Conservation (phyloP, 441 rosid genomes). For the Populus trichocarpa region DNA sequence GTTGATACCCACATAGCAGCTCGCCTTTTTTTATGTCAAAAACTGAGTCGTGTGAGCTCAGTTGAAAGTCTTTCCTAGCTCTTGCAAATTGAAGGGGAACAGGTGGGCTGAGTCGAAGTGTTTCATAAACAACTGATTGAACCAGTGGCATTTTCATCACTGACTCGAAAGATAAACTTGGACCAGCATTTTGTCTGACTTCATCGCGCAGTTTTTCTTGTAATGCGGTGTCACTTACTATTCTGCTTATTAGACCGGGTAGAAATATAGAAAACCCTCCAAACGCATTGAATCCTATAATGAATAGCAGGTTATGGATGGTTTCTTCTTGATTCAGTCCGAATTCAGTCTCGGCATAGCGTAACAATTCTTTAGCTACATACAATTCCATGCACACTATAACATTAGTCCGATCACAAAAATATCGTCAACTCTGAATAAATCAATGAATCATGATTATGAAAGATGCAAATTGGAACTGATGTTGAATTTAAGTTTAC, state of each 20-base stretch:
- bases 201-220: slow-evolving; percentile 57
- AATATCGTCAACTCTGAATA: background rate
- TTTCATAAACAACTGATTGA: slow-evolving; percentile 71
- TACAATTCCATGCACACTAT: background rate
- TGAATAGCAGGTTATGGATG: slow-evolving; percentile 61
- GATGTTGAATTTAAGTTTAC: slow-evolving; percentile 4
- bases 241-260: slow-evolving; percentile 31
- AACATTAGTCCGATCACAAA: background rate
- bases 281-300: slow-evolving; percentile 68
- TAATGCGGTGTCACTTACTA: slow-evolving; percentile 45
- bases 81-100: slow-evolving; percentile 65
- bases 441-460: background rate
- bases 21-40: slow-evolving; percentile 72
- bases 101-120: slow-evolving; percentile 68
- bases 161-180: slow-evolving; percentile 47
- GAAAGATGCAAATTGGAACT: background rate
- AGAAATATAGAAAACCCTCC: slow-evolving; percentile 78
- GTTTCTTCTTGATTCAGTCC: slow-evolving; percentile 60
- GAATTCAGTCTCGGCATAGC: slow-evolving; percentile 48
- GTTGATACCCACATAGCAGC: slow-evolving; percentile 75
- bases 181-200: slow-evolving; percentile 40
- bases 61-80: slow-evolving; percentile 71
- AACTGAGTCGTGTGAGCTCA: slow-evolving; percentile 63
- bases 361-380: slow-evolving; percentile 46
- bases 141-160: slow-evolving; percentile 62